Base-by-base conservation (phyloP, 1,284 basidiomycete genomes). In the Quambalaria eucalypti region DNA sequence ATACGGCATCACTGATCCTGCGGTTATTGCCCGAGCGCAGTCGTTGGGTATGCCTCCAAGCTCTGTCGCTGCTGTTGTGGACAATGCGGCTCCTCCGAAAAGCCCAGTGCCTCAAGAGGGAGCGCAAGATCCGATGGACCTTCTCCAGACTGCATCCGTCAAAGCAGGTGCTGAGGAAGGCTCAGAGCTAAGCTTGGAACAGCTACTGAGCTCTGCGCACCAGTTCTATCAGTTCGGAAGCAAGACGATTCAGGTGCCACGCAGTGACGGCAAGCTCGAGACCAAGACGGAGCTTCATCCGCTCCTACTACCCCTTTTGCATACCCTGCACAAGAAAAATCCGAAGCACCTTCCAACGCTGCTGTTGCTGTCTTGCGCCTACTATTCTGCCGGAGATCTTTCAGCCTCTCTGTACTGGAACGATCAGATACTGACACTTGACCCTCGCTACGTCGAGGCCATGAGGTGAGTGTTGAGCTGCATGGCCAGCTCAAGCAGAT, bases 401-500 rank as follows among this genome's bases (percentile, higher is more conserved):
- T 57, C 63, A 21, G 68, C 65, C 48, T 70, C 68, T 31, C 60
- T 74, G n/a, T 76, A 69, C 64, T 77, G 77, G 64, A 77, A 77
- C 58, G 72, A 71, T 33, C 58, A 60, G 26, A 66, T 77, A 51
- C 57, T 77, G 2, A 54, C 56, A 36, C 66, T 71, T 48, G 75
- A 80, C 50, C 74, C 42, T 23, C 21, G 12, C 19, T 46, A 46
- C 25, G 42, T 46, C 5, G 80, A 81, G 65, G 79, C 79, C 7
- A 80, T 81, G 79, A 77, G n/a, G n/a, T n/a, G n/a, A n/a, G n/a
- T n/a, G n/a, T n/a, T n/a, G n/a, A n/a, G n/a, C n/a, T n/a, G n/a
- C n/a, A n/a, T n/a, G n/a, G n/a, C n/a, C n/a, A n/a, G n/a, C n/a
- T n/a, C n/a, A n/a, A n/a, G n/a, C n/a, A n/a, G n/a, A n/a, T n/a